Evolutionary conservation across 352 stramenopile genomes (phyloP), one percentile per base, ranked within the genome.

Genomic region (Phytophthora rubi): DNA sequence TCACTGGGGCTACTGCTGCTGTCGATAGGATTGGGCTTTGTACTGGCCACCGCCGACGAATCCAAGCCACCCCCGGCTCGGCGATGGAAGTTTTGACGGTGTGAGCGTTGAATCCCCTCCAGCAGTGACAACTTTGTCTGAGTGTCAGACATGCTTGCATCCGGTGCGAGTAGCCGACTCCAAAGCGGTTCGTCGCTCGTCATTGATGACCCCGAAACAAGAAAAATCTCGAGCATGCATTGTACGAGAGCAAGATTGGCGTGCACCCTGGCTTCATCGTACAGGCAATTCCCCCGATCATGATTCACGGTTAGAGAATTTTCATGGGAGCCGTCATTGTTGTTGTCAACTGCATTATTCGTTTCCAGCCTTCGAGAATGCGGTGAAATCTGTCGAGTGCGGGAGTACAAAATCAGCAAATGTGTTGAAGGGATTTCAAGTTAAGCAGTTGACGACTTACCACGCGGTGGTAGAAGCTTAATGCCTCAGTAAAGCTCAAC

Each of bases 191-290:
- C 49, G 4, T 23, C 53, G 2, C 30, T 51, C 5, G 18, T 33
- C 4, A 55, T 56, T 23, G 53, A 42, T 2, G 53, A 4, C 3
- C 79, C 75, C 26, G 79, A 70, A 18, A 80, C 59, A 7, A 94
- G 65, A 53, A 92, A 94, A 9, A 71, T 70, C 15, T 94, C 82
- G 35, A 94, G 79, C 44, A 89, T 62, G 42, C 85, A 80, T 0
- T 78, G 75, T 28, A 91, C 70, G 3, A 91, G 45, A 2, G 73
- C 79, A 13, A 92, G 61, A 35, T 74, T 90, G 7, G 82, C 79
- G 33, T 92, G 84, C 4, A 90, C 79, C 4, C 77, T 82, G 1
- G 84, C 59, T 70, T 92, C 84, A 48, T 89, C 75, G 51, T 79
- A 90, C 3, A 48, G 6, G 5, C 39, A 44, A 4, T 62, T 32